Conservation (phyloP, 441 rosid species). For the Erodium chrysanthum region DNA sequence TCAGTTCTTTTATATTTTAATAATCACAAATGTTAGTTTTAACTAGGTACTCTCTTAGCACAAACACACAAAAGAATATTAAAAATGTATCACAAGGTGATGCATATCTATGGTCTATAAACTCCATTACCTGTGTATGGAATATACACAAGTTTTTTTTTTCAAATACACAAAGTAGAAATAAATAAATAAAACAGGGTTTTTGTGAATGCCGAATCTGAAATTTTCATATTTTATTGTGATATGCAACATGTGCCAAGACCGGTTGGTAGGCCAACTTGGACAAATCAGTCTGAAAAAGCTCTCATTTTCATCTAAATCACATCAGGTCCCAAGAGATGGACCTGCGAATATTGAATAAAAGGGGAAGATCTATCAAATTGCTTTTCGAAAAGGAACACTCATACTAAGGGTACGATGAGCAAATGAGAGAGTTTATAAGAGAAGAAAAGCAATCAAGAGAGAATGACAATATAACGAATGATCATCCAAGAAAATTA, state of each 20-base stretch:
- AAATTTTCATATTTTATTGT: neutral
- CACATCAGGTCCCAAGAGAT: neutral
- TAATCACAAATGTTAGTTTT: neutral
- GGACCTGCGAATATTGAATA: neutral
- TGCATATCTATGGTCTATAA: neutral
- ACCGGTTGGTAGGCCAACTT: neutral
- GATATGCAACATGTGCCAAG: neutral
- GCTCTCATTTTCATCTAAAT: neutral
- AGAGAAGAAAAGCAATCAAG: neutral
- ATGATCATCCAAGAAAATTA: neutral
- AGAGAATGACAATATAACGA: neutral
- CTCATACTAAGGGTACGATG: neutral
- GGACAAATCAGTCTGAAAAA: neutral
- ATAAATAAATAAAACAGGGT: neutral
- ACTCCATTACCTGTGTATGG: neutral
- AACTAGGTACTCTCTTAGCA: neutral
- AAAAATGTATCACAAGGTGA: neutral
- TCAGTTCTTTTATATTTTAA: neutral
- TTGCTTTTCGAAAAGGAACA: neutral
- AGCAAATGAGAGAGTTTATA: neutral
- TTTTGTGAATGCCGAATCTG: neutral
- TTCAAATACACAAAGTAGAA: neutral
- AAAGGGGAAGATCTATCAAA: neutral
- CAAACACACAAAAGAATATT: neutral
- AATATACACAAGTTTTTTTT: neutral